Conservation (phyloP, 139 green algal species). For the Chlamydomonas incerta region DNA sequence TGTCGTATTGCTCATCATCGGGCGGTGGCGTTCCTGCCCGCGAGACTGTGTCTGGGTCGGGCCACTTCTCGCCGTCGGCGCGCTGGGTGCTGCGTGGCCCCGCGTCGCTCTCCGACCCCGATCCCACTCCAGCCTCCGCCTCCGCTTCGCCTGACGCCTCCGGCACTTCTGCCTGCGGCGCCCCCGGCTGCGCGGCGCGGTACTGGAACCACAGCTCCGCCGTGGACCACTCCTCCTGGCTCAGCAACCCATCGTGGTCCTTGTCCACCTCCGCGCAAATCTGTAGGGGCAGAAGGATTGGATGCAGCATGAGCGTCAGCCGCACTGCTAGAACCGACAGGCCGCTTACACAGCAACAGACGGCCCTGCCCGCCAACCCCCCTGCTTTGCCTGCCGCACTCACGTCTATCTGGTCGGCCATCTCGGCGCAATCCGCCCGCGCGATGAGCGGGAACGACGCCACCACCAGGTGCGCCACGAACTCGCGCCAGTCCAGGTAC, state of each 20-base stretch:
- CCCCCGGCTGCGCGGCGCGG: conserved; percentile 34
- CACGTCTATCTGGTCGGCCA: conserved; percentile 55
- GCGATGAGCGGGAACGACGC: conserved; percentile 59
- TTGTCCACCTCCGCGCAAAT: conserved; percentile 53
- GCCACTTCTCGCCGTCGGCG: neutral
- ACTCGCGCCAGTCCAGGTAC: conserved; percentile 72
- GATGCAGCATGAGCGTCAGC: no score
- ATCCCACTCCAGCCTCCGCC: neutral
- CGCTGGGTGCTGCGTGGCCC: no score
- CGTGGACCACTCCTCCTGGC: conserved; percentile 51
- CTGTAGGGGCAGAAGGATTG: no score
- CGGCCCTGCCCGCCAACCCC: no score
- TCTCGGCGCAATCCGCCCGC: conserved; percentile 49
- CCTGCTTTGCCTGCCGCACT: neutral
- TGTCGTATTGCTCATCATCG: conserved; percentile 36
- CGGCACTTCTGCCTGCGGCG: neutral
- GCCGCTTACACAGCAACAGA: no score
- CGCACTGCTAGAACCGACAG: no score
- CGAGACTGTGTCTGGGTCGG: neutral
- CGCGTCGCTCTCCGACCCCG: neutral
- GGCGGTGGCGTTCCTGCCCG: neutral
- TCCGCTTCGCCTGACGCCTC: neutral
- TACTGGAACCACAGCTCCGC: conserved; percentile 70
- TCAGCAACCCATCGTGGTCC: conserved; percentile 61
- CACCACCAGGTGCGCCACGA: conserved; percentile 57